These are phyloP conservation scores for Lepidium sativum DNA, from an alignment of 345 rosid species.

Conservation along the genomic window DNA sequence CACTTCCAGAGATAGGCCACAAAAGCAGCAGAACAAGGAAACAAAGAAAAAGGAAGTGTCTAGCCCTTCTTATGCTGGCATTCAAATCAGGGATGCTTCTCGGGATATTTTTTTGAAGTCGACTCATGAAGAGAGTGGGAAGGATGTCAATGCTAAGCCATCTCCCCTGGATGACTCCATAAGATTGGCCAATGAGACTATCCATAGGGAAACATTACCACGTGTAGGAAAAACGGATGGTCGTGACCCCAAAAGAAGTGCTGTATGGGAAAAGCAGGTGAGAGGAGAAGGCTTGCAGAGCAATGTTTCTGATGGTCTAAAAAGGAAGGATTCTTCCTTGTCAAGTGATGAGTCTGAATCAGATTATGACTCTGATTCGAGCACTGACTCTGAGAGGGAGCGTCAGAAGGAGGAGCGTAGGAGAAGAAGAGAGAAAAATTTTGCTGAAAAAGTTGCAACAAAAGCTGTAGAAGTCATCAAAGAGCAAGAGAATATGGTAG, in stretches of 20 bases:
- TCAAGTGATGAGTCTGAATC: slow-evolving; percentile 39
- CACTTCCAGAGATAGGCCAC: slow-evolving; percentile 27
- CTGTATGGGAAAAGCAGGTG: slow-evolving; percentile 31
- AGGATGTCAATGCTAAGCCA: slow-evolving; percentile 28
- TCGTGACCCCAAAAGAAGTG: slow-evolving; percentile 24
- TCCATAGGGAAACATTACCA: slow-evolving; percentile 15
- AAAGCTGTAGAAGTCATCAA: slow-evolving; percentile 65
- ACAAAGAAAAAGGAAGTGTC: slow-evolving; percentile 46
- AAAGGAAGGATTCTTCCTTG: slow-evolving; percentile 39
- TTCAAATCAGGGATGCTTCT: slow-evolving; percentile 23
- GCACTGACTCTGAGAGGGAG: slow-evolving; percentile 81
- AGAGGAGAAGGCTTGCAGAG: slow-evolving; percentile 25
- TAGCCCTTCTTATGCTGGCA: slow-evolving; percentile 42
- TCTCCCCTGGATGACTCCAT: slow-evolving; percentile 26
- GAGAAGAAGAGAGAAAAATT: slow-evolving; percentile 54
- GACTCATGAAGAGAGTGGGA: slow-evolving; percentile 25
- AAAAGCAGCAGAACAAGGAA: slow-evolving; percentile 36
- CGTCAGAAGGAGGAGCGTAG: slow-evolving; percentile 71
- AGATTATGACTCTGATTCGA: slow-evolving; percentile 47
- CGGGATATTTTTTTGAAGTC: slow-evolving; percentile 3
- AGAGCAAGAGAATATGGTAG: slow-evolving; percentile 80
- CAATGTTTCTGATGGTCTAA: slow-evolving; percentile 36
- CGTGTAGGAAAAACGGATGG: slow-evolving; percentile 27
- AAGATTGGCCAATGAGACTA: slow-evolving; percentile 17
- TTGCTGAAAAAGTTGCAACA: slow-evolving; percentile 74